Evolutionary conservation across 148 eudicot species (phyloP), one percentile per base, ranked within the genome.

Genomic region (Chenopodium berlandieri): DNA sequence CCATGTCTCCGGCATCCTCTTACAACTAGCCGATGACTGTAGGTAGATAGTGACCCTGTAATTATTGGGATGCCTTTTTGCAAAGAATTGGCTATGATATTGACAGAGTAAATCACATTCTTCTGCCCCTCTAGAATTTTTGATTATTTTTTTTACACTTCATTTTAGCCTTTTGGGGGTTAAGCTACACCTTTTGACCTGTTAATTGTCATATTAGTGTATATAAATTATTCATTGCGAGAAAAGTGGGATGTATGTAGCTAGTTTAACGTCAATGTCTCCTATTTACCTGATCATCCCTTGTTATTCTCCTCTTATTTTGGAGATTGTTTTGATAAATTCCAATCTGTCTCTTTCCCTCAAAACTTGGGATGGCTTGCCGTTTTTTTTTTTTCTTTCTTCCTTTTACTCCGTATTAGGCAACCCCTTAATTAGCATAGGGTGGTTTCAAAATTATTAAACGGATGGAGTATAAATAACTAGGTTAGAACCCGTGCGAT

Each of bases 1-100:
- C 84, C 25, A 50, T 86, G 79, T 90, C 93, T 3, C 95, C 83
- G 16, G 66, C 90, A 32, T 89, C 97, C 62, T 85, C 88, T 30
- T 87, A 87, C 56, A 60, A 81, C 12, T 93, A 85, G 89, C 56
- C 14, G 63, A 68, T 13, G 65, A 25, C 77, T 78, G 54, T 73
- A 78, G 84, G 66, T 78, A 78, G 83, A 68, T 73, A 78, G 40
- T 71, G 86, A 84, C 77, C 78, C 71, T 80, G 77, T 84, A 80
- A 76, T 79, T 80, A 80, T 34, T 68, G 62, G 75, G 67, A 71
- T 71, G 79, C 76, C 71, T 46, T 83, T 37, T 60, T 78, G 63
- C 54, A 74, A 71, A 69, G 77, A 74, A 73, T 65, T 32, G 46
- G 71, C 68, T 27, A 69, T 32, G 13, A 64, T 17, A 20, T 58